phyloP scores from a whole-genome alignment of 805 yeast species.

The Kregervanrija fluxuum region DNA sequence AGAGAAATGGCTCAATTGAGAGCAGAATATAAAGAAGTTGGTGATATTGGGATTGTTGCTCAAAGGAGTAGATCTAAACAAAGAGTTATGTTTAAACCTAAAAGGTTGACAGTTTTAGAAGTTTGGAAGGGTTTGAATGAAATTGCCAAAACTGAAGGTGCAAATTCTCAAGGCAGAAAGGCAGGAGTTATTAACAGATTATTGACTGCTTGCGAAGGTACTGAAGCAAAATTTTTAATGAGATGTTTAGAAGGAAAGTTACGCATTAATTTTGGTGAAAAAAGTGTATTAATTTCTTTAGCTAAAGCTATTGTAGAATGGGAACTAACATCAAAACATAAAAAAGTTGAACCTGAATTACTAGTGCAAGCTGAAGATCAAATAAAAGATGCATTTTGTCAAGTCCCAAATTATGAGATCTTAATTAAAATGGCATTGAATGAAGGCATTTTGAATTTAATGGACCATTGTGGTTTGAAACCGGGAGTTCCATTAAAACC shows the following conservation, averaged over 20 bases:
- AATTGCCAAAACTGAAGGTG: slow-evolving; percentile 75
- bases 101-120: slow-evolving; percentile 60
- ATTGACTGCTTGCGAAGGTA: slow-evolving; percentile 77
- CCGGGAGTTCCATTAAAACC: slow-evolving; percentile 97
- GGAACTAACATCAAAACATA: slow-evolving; percentile 36
- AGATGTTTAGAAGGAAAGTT: slow-evolving; percentile 89
- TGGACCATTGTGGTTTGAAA: slow-evolving; percentile 62
- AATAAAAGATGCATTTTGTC: slow-evolving; percentile 80
- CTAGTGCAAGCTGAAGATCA: slow-evolving; percentile 65
- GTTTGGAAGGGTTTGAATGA: slow-evolving; percentile 70
- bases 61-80: slow-evolving; percentile 76
- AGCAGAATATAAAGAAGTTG: slow-evolving; percentile 66
- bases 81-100: slow-evolving; percentile 89
- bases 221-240: slow-evolving; percentile 85
- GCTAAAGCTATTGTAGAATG: slow-evolving; percentile 72
- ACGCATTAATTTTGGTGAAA: slow-evolving; percentile 90
- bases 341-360: slow-evolving; percentile 31
- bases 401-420: slow-evolving; percentile 83
- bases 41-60: slow-evolving; percentile 90
- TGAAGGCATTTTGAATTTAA: slow-evolving; percentile 59
- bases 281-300: slow-evolving; percentile 75
- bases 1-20: slow-evolving; percentile 64
- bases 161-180: slow-evolving; percentile 73
- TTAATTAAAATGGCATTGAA: slow-evolving; percentile 60
- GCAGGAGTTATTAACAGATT: slow-evolving; percentile 72